Evolutionary conservation across 2,329 filamentous ascomycete genomes (phyloP).

Genomic region (Penicillium sp.): DNA sequence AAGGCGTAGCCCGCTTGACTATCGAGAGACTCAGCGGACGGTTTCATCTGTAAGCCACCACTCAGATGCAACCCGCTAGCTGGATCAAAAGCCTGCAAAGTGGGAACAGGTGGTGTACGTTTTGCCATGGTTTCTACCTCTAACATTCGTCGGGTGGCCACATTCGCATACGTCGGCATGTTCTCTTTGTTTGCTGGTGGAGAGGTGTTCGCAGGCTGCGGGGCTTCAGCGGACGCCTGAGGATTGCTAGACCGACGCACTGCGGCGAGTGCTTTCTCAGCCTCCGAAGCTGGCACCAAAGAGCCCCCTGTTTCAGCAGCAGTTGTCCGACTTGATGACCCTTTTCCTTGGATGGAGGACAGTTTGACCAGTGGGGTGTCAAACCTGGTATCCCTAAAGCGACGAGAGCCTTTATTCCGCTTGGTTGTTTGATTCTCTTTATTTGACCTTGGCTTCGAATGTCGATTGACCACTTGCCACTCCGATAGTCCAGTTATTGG

Average conservation of each 20-base stretch:
- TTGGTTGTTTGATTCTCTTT: conserved; percentile 8
- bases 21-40: conserved; percentile 27
- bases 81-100: conserved; percentile 10
- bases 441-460: conserved; percentile 9
- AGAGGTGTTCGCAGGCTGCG: conserved; percentile 3
- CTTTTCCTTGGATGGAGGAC: conserved; percentile 25
- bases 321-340: conserved; percentile 21
- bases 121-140: conserved; percentile 12
- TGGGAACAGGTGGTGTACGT: conserved; percentile 19
- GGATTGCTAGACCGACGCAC: conserved; percentile 33
- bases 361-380: conserved; percentile 22
- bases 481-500: conserved; percentile 20
- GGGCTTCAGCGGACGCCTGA: conserved; percentile 16
- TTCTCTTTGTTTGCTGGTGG: conserved; percentile 21
- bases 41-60: conserved; percentile 20
- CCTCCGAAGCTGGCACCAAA: conserved; percentile 27
- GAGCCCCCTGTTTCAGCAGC: conserved; percentile 14
- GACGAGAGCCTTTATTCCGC: conserved; percentile 13
- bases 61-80: conserved; percentile 8
- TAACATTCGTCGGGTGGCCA: conserved; percentile 23
- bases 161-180: conserved; percentile 28
- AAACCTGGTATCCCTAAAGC: conserved; percentile 15
- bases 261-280: conserved; percentile 32
- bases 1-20: conserved; percentile 21
- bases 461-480: conserved; percentile 29